Conservation (phyloP, 495 filamentous ascomycete genomes). For the Chaetomium fimeti region DNA sequence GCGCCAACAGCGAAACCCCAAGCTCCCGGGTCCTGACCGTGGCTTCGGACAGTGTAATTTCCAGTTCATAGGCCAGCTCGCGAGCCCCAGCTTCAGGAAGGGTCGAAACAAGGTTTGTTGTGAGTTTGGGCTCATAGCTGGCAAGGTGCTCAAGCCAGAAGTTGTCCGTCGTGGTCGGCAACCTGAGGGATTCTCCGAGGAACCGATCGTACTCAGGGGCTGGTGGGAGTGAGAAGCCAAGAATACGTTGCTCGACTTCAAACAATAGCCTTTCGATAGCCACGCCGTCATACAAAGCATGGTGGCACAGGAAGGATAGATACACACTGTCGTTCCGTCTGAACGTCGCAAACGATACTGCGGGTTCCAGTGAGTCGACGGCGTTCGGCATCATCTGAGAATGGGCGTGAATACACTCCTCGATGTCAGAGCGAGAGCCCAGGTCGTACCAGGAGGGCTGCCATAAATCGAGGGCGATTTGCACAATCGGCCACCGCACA, state of each 20-base stretch:
- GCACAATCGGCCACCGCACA: conserved; percentile 52
- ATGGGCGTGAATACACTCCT: conserved; percentile 29
- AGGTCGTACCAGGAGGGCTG: conserved; percentile 36
- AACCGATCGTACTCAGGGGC: conserved; percentile 48
- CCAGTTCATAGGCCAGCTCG: neutral
- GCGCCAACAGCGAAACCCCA: conserved; percentile 59
- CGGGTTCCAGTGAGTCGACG: conserved; percentile 37
- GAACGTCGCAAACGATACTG: conserved; percentile 41
- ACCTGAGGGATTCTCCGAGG: conserved; percentile 31
- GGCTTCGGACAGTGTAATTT: conserved; percentile 45
- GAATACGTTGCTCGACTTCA: conserved; percentile 59
- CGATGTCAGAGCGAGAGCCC: conserved; percentile 25
- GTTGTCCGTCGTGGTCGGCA: conserved; percentile 43
- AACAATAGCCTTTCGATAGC: conserved; percentile 63
- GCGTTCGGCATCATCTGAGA: conserved; percentile 31
- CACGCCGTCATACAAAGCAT: conserved; percentile 77
- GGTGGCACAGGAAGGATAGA: conserved; percentile 66
- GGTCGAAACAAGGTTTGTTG: conserved; percentile 30
- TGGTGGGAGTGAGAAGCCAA: conserved; percentile 44
- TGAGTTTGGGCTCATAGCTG: conserved; percentile 48
- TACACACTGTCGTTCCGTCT: conserved; percentile 27
- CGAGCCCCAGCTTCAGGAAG: neutral
- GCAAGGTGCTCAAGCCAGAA: conserved; percentile 62
- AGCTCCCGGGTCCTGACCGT: conserved; percentile 48
- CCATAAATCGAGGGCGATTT: conserved; percentile 52